Evolutionary conservation across 2,329 filamentous ascomycete species (phyloP).

Genomic region (Xylariaceae sp.): DNA sequence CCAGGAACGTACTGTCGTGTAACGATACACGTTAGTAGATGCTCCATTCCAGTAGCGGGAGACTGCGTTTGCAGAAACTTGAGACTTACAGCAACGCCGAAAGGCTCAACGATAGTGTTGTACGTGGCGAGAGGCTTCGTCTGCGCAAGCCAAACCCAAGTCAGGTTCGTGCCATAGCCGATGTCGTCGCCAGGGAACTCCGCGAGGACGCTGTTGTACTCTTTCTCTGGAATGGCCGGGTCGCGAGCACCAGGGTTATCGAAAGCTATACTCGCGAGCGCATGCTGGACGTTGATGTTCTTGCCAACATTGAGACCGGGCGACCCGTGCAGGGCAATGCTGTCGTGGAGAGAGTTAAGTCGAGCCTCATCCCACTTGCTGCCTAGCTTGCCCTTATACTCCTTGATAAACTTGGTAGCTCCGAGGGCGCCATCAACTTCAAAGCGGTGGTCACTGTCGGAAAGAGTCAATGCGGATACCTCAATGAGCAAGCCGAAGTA

Average conservation of each 20-base stretch:
- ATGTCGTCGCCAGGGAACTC: slow-evolving; percentile 11
- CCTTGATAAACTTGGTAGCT: slow-evolving; percentile 12
- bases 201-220: slow-evolving; percentile 8
- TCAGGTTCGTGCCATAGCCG: slow-evolving; percentile 14
- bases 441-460: slow-evolving; percentile 11
- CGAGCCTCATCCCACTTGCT: slow-evolving; percentile 8
- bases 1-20: background rate
- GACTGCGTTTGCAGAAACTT: background rate
- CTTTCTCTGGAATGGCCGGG: slow-evolving; percentile 2
- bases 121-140: slow-evolving; percentile 15
- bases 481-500: background rate
- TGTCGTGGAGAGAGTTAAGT: slow-evolving; percentile 12
- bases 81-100: slow-evolving; percentile 3
- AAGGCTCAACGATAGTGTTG: slow-evolving; percentile 14
- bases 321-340: slow-evolving; percentile 14
- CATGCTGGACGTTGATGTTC: slow-evolving; percentile 12
- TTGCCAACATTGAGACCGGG: slow-evolving; percentile 12
- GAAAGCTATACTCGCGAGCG: slow-evolving; percentile 9
- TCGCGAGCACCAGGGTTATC: slow-evolving; percentile 10
- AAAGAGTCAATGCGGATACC: background rate
- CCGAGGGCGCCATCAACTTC: slow-evolving; percentile 16
- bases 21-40: background rate
- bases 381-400: slow-evolving; percentile 7
- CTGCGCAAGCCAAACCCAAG: slow-evolving; percentile 13
- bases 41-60: background rate